Evolutionary conservation across 768 basidiomycete species (phyloP).

Genomic region (Galerina marginata): DNA sequence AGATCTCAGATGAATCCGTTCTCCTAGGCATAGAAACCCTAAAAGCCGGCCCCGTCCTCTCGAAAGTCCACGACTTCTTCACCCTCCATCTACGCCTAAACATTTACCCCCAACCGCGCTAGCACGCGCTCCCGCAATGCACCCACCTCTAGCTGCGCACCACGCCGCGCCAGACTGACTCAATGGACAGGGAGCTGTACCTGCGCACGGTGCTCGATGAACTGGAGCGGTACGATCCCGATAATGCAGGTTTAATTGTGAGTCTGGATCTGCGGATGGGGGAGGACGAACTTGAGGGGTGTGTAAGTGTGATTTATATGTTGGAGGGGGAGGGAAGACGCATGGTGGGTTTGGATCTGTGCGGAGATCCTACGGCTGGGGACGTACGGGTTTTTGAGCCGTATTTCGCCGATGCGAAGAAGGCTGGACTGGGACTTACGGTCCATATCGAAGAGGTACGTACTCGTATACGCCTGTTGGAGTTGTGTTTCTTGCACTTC

Average conservation of each 20-base stretch:
- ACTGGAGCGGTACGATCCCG: slow-evolving; percentile 58
- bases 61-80: slow-evolving; percentile 77
- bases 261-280: slow-evolving; percentile 80
- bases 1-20: slow-evolving; percentile 1
- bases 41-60: slow-evolving; percentile 43
- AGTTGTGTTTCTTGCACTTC: too few species aligned
- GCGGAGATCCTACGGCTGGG: slow-evolving; percentile 74
- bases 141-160: slow-evolving; percentile 84
- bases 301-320: slow-evolving; percentile 58
- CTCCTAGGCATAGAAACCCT: slow-evolving; percentile 12
- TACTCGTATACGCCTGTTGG: too few species aligned
- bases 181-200: slow-evolving; percentile 67
- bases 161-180: slow-evolving; percentile 64
- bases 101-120: slow-evolving; percentile 60
- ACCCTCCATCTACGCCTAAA: slow-evolving; percentile 77
- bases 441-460: slow-evolving; percentile 86
- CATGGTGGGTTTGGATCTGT: slow-evolving; percentile 81
- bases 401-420: slow-evolving; percentile 61
- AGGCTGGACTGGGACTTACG: slow-evolving; percentile 72
- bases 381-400: slow-evolving; percentile 55
- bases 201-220: slow-evolving; percentile 69
- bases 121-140: slow-evolving; percentile 54
- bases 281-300: slow-evolving; percentile 52
- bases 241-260: slow-evolving; percentile 66
- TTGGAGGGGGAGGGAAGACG: slow-evolving; percentile 62